phyloP scores from a whole-genome alignment of 768 basidiomycete genomes.

The Heimioporus sp. region DNA sequence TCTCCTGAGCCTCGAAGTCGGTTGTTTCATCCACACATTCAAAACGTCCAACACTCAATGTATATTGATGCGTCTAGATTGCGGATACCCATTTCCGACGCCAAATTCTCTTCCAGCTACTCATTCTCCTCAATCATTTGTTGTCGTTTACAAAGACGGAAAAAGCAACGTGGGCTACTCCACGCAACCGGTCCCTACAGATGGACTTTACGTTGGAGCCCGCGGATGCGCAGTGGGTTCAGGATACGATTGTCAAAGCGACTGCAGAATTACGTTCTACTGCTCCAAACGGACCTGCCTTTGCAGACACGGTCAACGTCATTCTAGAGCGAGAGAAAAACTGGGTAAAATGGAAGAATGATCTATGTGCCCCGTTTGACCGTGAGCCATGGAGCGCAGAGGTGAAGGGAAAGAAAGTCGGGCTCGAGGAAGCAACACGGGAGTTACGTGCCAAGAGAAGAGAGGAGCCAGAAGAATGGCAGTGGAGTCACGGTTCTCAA shows the following conservation, averaged over 20 bases:
- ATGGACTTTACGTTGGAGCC: conserved; percentile 79
- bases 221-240: conserved; percentile 71
- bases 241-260: conserved; percentile 60
- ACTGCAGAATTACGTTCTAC: conserved; percentile 64
- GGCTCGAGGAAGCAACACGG: conserved; percentile 62
- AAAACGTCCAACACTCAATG: conserved; percentile 3
- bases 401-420: conserved; percentile 47
- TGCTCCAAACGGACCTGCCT: conserved; percentile 71
- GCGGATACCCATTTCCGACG: conserved; percentile 92
- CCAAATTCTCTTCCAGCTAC: conserved; percentile 83
- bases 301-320: conserved; percentile 68
- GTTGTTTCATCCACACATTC: conserved; percentile 16
- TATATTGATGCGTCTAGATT: conserved; percentile 47
- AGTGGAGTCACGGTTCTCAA: conserved; percentile 63
- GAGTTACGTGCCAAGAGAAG: conserved; percentile 51
- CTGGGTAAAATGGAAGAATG: conserved; percentile 90
- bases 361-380: conserved; percentile 76
- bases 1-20: conserved; percentile 82
- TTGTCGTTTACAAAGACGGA: conserved; percentile 68
- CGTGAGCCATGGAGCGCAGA: conserved; percentile 60
- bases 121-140: conserved; percentile 76
- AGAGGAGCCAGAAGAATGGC: conserved; percentile 59
- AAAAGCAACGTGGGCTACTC: conserved; percentile 57
- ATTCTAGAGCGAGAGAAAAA: conserved; percentile 84
- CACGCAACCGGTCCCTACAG: conserved; percentile 75